Evolutionary conservation across 116 monocot genomes (phyloP), one percentile per base, ranked within the genome.

Genomic region (Iris pallida): DNA sequence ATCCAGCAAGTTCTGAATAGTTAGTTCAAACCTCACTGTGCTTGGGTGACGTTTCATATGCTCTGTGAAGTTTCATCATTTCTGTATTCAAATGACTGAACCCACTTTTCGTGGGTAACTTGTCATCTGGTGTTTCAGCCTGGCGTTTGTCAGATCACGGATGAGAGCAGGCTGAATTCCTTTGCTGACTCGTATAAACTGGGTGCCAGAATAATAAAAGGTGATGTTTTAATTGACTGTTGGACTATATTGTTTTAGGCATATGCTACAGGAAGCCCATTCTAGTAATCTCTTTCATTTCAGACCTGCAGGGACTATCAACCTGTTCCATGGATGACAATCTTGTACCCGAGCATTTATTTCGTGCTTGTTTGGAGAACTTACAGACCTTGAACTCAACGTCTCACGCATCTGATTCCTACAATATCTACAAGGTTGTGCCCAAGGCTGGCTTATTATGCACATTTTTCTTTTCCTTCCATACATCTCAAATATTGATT

Each of bases 361-460:
- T 97, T 20, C 59, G 63, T 44, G 17, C 85, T 19, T 87, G 81
- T 53, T 73, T 87, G 54, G 79, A 85, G 59, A 73, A 64, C 71
- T 65, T 84, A 70, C 59, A 60, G 60, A 79, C 58, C 11, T 64
- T 68, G 15, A 63, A 66, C 20, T 59, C 45, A 10, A 47, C 49
- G 56, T 61, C 42, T 63, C 73, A 70, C 75, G 18, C 43, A 57
- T 49, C 16, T 44, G 40, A 43, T 60, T 30, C 48, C 5, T 81
- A 76, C 73, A 91, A 91, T 68, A 47, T 83, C 7, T 95, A 95
- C 78, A 91, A 85, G 90, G 92, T 92, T 56, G 16, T 47, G 9
- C 15, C 42, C 55, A 66, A 42, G 57, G 7, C 40, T 68, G 8
- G 13, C 19, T 20, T n/a, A 46, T 30, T 30, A 30, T 30, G 30